A percentile compares a stretch with the other conserved stretches of the same genome.
Conservation (phyloP, 352 stramenopile species). For the Pythium monospermum region DNA sequence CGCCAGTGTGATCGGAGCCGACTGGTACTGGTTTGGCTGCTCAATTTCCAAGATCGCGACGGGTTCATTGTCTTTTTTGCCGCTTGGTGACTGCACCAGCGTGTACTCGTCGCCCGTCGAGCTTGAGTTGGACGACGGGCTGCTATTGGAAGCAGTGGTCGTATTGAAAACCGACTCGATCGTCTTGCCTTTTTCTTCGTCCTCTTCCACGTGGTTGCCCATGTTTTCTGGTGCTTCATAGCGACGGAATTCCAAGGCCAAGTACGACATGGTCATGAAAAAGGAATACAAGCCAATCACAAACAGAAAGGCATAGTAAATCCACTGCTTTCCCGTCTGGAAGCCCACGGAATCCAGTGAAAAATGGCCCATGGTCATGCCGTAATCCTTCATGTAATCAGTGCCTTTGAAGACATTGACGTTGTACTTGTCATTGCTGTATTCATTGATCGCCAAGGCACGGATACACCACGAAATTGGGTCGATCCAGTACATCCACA, state of each 20-base stretch:
- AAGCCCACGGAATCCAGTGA: constrained; percentile 23
- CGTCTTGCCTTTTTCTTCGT: not conserved
- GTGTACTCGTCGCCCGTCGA: too few relatives aligned
- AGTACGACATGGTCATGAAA: constrained; percentile 26
- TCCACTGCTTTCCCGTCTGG: constrained; percentile 21
- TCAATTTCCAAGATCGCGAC: constrained; percentile 9
- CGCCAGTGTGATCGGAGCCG: constrained; percentile 20
- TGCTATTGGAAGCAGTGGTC: constrained; percentile 10
- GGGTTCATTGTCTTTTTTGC: too few relatives aligned
- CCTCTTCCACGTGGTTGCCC: constrained; percentile 4
- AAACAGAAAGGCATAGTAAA: constrained; percentile 23
- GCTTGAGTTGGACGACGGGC: too few relatives aligned
- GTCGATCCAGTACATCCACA: constrained; percentile 41
- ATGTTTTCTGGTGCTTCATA: constrained; percentile 26
- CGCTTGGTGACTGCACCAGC: constrained; percentile 6
- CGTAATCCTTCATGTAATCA: constrained; percentile 19
- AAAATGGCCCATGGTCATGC: constrained; percentile 21
- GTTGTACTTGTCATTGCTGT: constrained; percentile 11
- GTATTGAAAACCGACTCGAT: constrained; percentile 11
- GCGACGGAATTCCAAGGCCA: constrained; percentile 27
- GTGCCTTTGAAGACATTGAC: constrained; percentile 17
- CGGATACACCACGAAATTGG: constrained; percentile 33
- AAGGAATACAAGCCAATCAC: constrained; percentile 22
- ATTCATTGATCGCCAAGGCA: constrained; percentile 26
- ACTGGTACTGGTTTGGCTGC: not conserved